These are phyloP conservation scores for Phytophthora tubulina DNA, from an alignment of 352 stramenopile species.

Conservation along the genomic window DNA sequence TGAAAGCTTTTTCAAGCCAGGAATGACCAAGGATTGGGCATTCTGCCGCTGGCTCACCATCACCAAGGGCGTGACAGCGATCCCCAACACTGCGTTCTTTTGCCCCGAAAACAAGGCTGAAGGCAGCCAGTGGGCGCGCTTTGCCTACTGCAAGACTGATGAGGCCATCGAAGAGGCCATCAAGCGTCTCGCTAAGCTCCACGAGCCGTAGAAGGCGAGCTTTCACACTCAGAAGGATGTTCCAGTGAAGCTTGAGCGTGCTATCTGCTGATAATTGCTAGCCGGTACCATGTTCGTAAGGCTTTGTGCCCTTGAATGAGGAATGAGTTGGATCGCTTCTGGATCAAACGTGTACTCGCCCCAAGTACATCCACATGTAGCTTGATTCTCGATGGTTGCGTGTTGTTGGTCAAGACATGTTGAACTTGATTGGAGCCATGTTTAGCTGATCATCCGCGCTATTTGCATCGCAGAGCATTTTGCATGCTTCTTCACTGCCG, in stretches of 20 bases:
- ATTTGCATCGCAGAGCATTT: conserved; percentile 21
- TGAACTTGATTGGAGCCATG: background rate
- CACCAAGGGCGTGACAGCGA: conserved; percentile 91
- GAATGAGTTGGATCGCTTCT: too few relatives aligned
- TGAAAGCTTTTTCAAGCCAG: conserved; percentile 50
- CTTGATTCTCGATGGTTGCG: background rate
- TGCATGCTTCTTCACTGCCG: conserved; percentile 2
- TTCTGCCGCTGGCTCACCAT: conserved; percentile 94
- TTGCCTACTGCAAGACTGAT: conserved; percentile 98
- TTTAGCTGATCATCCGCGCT: conserved; percentile 8
- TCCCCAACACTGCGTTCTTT: conserved; percentile 95
- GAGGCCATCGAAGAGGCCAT: conserved; percentile 92
- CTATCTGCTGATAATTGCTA: conserved; percentile 2
- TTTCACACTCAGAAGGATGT: background rate
- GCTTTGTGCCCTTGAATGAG: background rate
- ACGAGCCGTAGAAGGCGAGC: conserved; percentile 33
- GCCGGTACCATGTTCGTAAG: conserved; percentile 17
- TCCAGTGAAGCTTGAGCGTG: conserved; percentile 11
- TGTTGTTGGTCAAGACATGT: background rate
- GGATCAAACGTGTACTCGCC: too few relatives aligned
- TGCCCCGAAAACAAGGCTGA: conserved; percentile 77
- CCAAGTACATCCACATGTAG: background rate
- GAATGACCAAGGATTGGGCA: conserved; percentile 91
- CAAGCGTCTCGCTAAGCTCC: conserved; percentile 57
- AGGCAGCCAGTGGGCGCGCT: conserved; percentile 86